These are phyloP conservation scores for Penicillium steckii DNA, from an alignment of 495 filamentous ascomycete species.

Conservation along the genomic window DNA sequence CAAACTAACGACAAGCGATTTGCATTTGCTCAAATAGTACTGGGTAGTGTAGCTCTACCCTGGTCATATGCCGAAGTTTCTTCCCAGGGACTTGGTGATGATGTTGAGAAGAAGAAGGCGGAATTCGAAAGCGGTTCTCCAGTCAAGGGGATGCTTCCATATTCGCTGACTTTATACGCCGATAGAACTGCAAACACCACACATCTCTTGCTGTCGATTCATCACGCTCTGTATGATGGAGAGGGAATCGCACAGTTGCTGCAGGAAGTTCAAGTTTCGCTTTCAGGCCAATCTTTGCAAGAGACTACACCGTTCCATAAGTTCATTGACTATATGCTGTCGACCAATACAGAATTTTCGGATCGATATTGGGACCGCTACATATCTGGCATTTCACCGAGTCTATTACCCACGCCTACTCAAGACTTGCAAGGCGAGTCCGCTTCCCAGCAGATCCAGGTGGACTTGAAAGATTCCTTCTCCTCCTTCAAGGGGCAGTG, in stretches of 20 bases:
- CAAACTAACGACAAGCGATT: conserved; percentile 47
- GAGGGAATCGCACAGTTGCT: conserved; percentile 64
- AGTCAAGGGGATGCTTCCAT: conserved; percentile 26
- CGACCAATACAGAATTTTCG: conserved; percentile 28
- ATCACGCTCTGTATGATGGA: conserved; percentile 83
- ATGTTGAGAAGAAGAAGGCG: conserved; percentile 20
- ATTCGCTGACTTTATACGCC: conserved; percentile 24
- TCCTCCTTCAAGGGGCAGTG: conserved; percentile 44
- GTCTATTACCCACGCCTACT: conserved; percentile 30
- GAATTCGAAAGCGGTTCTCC: conserved; percentile 21
- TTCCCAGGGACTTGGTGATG: conserved; percentile 9
- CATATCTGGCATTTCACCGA: conserved; percentile 49
- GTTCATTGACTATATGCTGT: conserved; percentile 49
- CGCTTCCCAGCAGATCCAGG: conserved; percentile 21
- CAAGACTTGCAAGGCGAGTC: conserved; percentile 6
- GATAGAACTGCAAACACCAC: conserved; percentile 9
- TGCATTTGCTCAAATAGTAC: conserved; percentile 60
- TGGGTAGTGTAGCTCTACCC: conserved; percentile 27
- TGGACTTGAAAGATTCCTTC: conserved; percentile 31
- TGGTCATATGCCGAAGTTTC: conserved; percentile 19
- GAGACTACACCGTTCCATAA: conserved; percentile 19
- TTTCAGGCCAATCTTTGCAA: conserved; percentile 43
- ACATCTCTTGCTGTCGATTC: conserved; percentile 59
- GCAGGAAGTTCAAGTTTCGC: conserved; percentile 58
- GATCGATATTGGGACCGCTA: conserved; percentile 63